Evolutionary conservation across 768 basidiomycete species (phyloP).

Genomic region (Boletus huronensis): DNA sequence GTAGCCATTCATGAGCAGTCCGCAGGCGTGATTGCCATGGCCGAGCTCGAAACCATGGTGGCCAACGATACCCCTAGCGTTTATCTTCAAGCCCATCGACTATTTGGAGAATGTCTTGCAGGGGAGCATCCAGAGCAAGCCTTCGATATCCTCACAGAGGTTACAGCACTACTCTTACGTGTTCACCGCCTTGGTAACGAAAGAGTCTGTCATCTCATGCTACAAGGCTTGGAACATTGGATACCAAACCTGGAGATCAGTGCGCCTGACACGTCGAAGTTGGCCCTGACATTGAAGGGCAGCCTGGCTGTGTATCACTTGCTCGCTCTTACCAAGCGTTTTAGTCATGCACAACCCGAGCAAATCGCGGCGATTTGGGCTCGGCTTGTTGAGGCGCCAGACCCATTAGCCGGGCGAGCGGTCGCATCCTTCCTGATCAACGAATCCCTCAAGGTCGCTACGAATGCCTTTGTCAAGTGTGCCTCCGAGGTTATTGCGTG

Average conservation of each 20-base stretch:
- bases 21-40: conserved; percentile 64
- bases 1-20: conserved; percentile 68
- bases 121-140: conserved; percentile 69
- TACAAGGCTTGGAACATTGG: conserved; percentile 85
- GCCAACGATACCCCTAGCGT: conserved; percentile 70
- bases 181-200: conserved; percentile 49
- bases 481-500: conserved; percentile 81
- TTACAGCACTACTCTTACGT: conserved; percentile 69
- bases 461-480: conserved; percentile 70
- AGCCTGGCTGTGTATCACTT: conserved; percentile 72
- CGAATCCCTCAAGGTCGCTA: conserved; percentile 83
- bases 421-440: conserved; percentile 81
- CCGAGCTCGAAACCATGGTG: conserved; percentile 69
- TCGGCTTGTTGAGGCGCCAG: conserved; percentile 67
- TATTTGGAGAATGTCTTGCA: conserved; percentile 75
- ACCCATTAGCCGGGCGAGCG: conserved; percentile 73
- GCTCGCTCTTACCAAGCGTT: conserved; percentile 77
- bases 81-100: conserved; percentile 76
- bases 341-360: conserved; percentile 69
- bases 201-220: conserved; percentile 53
- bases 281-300: conserved; percentile 42
- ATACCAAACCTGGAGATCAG: conserved; percentile 59
- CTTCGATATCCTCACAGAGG: conserved; percentile 61
- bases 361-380: conserved; percentile 80
- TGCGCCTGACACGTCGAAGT: conserved; percentile 43